Conservation (phyloP, 2,329 filamentous ascomycete species). For the Talaromyces verruculosus region DNA sequence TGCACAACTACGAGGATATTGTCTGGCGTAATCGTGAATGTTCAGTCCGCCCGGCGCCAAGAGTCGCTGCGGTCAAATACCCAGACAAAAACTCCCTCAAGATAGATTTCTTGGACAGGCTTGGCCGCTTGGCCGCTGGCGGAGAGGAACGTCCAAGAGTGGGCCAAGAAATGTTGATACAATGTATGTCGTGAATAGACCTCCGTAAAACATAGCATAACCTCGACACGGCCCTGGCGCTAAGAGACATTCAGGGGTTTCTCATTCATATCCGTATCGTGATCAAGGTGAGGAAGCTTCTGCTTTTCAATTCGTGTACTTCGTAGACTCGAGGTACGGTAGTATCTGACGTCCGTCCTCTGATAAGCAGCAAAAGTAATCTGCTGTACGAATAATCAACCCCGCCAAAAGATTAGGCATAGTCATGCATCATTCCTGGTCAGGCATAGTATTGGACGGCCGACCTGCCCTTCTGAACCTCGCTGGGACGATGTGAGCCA, state of each 20-base stretch:
- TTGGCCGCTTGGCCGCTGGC: slow-evolving; percentile 19
- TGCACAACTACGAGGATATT: background rate
- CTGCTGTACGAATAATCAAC: background rate
- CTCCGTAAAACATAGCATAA: background rate
- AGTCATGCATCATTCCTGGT: background rate
- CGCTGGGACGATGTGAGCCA: background rate
- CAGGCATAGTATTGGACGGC: background rate
- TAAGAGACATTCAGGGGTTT: background rate
- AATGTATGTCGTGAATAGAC: background rate
- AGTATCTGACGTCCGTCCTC: background rate
- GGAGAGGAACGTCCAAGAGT: slow-evolving; percentile 17
- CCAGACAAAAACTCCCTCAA: background rate
- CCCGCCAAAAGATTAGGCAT: background rate
- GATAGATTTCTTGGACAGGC: slow-evolving; percentile 12
- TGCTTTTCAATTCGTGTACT: background rate
- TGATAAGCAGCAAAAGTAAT: background rate
- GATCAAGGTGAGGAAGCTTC: background rate
- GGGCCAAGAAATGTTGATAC: slow-evolving; percentile 14
- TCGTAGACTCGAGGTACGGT: background rate
- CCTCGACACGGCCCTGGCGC: background rate
- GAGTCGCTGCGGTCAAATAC: slow-evolving; percentile 1
- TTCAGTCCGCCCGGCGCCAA: slow-evolving; percentile 15
- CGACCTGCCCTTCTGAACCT: slow-evolving; percentile 8
- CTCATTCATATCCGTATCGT: background rate
- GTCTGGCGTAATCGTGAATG: background rate